Evolutionary conservation across 192 early-diverging fungal species (phyloP), one percentile per base, ranked within the genome.

Genomic region (Backusella westeae): DNA sequence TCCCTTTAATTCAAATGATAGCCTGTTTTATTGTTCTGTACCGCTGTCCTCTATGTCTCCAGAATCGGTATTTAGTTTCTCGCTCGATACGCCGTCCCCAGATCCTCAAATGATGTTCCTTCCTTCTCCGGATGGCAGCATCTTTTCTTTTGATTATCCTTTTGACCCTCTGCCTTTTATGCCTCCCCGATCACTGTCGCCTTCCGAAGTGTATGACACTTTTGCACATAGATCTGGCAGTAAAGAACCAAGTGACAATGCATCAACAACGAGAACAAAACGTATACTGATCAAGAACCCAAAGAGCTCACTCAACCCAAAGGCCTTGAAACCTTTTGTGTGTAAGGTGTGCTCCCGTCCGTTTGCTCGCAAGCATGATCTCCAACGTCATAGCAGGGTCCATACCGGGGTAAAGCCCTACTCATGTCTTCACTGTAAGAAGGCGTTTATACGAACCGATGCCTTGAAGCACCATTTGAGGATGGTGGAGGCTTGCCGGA

Each of bases 361-460:
- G 5, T 96, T 95, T 81, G 85, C 89, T 17, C 86, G 94, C 10
- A 93, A 93, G 68, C 94, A 95, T 76, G 94, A 95, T 77, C 82
- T 92, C 5, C 87, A 93, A 69, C 84, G 94, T 26, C 93, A 94
- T 44, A 83, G 83, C 63, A 82, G 90, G 44, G 85, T 91, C 8
- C 90, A 91, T 65, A 89, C 90, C 1, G 90, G 90, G 0, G 84
- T 81, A 4, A 91, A 91, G 67, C 91, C 94, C 1, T 93, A 93
- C 82, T 78, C 84, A 12, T 95, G 94, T 79, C 75, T 83, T 21
- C 80, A 82, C 19, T 96, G 94, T 75, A 74, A 82, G 32, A 86
- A 89, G 67, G 85, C 89, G 0, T 96, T 95, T 85, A 86, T 89
- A 17, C 84, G 94, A 29, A 92, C 91, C 12, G 93, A 95, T 84